Evolutionary conservation across 345 rosid genomes (phyloP).

Genomic region (Draba incana): DNA sequence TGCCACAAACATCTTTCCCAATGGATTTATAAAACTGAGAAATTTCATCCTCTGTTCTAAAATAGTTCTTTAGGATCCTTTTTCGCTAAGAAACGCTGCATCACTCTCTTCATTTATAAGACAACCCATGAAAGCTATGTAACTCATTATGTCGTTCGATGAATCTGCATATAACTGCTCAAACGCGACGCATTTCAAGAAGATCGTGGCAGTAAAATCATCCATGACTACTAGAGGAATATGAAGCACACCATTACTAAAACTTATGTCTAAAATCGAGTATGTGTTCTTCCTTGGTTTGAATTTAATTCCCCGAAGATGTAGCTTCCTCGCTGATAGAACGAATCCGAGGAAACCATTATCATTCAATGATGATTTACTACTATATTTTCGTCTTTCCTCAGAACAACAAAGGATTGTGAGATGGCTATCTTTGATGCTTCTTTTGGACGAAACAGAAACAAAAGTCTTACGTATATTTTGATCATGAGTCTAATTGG

Average conservation of each 20-base stretch:
- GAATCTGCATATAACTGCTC: conserved; percentile 57
- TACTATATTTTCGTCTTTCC: not conserved
- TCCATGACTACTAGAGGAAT: conserved; percentile 53
- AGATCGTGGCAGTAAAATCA: conserved; percentile 44
- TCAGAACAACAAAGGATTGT: not conserved
- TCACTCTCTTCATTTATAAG: conserved; percentile 52
- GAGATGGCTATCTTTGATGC: conserved; percentile 9
- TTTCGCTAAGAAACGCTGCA: conserved; percentile 52
- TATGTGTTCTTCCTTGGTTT: too few relatives aligned
- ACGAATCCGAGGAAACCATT: too few relatives aligned
- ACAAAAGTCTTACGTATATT: conserved; percentile 51
- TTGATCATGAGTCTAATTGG: too few relatives aligned
- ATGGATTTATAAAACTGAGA: conserved; percentile 50
- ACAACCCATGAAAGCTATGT: conserved; percentile 56
- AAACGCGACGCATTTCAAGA: conserved; percentile 57
- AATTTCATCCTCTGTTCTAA: conserved; percentile 56
- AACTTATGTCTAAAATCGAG: too few relatives aligned
- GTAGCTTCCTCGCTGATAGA: too few relatives aligned
- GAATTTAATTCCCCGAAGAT: too few relatives aligned
- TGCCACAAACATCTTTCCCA: conserved; percentile 59
- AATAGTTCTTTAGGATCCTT: conserved; percentile 55
- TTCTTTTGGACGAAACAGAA: conserved; percentile 24
- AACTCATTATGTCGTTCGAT: conserved; percentile 53
- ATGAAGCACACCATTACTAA: conserved; percentile 48
- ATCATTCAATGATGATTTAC: not conserved